Evolutionary conservation across 2,329 filamentous ascomycete genomes (phyloP).

Genomic region (Claviceps maximensis): DNA sequence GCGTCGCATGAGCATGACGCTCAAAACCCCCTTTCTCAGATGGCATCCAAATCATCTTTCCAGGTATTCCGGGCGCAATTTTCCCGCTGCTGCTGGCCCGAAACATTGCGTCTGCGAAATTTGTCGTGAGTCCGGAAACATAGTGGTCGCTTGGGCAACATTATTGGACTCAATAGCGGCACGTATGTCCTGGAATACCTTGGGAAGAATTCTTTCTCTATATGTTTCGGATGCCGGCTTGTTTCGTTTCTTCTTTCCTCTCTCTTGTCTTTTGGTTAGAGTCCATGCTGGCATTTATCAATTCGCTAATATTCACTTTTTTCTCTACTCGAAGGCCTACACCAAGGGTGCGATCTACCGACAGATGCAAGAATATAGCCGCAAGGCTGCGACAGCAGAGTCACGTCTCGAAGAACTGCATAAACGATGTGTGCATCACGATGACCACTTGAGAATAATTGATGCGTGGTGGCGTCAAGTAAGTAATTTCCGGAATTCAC

Average conservation of each 20-base stretch:
- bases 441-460: slow-evolving; percentile 82
- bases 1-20: slow-evolving; percentile 30
- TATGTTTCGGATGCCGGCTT: neutral
- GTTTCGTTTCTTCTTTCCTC: neutral
- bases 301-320: neutral
- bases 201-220: neutral
- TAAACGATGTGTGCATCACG: slow-evolving; percentile 67
- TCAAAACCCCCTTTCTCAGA: slow-evolving; percentile 8
- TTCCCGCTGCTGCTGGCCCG: neutral
- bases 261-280: neutral
- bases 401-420: slow-evolving; percentile 67
- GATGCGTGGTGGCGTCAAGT: slow-evolving; percentile 95
- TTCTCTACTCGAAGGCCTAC: slow-evolving; percentile 18
- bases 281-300: neutral
- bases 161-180: neutral
- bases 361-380: slow-evolving; percentile 96
- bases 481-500: slow-evolving; percentile 17
- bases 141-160: slow-evolving; percentile 2
- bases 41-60: slow-evolving; percentile 2
- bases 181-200: neutral
- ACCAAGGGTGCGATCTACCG: slow-evolving; percentile 88
- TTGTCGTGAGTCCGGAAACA: neutral
- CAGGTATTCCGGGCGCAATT: slow-evolving; percentile 2
- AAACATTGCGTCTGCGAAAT: slow-evolving; percentile 2
- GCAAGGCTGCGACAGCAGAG: slow-evolving; percentile 74